phyloP scores from a whole-genome alignment of 345 rosid species.

The Arabidopsis suecica region DNA sequence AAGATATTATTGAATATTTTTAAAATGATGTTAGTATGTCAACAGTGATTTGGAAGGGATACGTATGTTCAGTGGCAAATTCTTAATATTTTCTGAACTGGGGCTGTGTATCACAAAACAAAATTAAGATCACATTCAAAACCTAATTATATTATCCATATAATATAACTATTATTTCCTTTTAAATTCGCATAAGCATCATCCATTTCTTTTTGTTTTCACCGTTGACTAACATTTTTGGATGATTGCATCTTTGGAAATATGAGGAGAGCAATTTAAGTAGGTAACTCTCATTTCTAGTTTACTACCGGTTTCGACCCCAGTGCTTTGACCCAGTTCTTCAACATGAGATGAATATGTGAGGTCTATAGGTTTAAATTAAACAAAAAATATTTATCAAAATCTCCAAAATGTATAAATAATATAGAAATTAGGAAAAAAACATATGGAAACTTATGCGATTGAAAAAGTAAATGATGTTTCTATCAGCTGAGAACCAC shows the following conservation, averaged over 20 bases:
- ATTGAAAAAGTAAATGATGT: too few relatives aligned
- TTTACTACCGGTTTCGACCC: neutral
- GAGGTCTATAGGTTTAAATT: neutral
- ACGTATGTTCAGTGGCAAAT: neutral
- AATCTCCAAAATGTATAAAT: neutral
- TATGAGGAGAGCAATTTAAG: slow-evolving; percentile 1
- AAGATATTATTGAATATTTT: neutral
- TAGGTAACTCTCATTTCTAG: neutral
- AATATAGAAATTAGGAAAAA: neutral
- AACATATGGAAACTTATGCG: neutral
- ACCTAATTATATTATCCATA: slow-evolving; percentile 22
- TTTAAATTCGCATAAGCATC: neutral
- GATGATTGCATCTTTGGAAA: slow-evolving; percentile 1
- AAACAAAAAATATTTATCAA: neutral
- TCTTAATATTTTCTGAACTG: slow-evolving; percentile 14
- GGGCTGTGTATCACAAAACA: slow-evolving; percentile 9
- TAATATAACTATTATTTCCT: neutral
- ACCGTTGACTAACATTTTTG: slow-evolving; percentile 8
- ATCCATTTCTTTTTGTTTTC: slow-evolving; percentile 11
- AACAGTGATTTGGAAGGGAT: neutral
- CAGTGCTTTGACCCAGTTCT: neutral
- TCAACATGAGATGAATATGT: neutral
- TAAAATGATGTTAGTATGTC: neutral
- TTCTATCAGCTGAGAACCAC: too few relatives aligned
- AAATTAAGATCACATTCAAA: slow-evolving; percentile 23